Evolutionary conservation across 106 monocot species (phyloP), one percentile per base, ranked within the genome.

Genomic region (Apostasia ramifera): DNA sequence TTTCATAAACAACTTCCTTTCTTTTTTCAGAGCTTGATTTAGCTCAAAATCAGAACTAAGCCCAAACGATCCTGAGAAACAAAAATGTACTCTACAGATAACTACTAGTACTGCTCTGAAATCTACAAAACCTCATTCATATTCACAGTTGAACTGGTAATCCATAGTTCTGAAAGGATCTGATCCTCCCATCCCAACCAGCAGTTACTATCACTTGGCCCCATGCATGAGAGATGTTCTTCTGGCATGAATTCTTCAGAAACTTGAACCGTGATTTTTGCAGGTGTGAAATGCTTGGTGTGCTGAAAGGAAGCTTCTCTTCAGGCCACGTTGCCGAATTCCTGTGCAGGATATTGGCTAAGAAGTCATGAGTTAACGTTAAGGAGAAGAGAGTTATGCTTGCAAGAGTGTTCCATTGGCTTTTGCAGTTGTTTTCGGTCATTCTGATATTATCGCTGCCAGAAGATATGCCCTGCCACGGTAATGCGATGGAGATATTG

Each of bases 81-180:
- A 26, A 26, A 26, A 26, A 26, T 26, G 26, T 26, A 26, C 26
- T 26, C 26, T 26, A 26, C 26, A 26, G 26, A 26, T 26, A 26
- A 26, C 26, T 26, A 26, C 26, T 26, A 26, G 0, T 26, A 26
- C 26, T 26, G 26, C 26, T 26, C 26, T 26, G 26, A 26, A 59
- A 70, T n/a, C 26, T 10, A 70, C 70, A 47, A 10, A 8, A 1
- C 39, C 37, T 70, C 38, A 2, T 13, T 6, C 40, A 0, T 4
- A 14, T 4, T 81, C 77, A 86, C 63, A 70, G 59, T 65, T 71
- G 77, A 8, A 81, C 81, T 12, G 83, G 81, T 66, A 83, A 70
- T 53, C 88, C 83, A 59, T 75, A 88, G 65, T 84, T 84, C 14
- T 73, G 84, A 70, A 84, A 88, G 47, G 84, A 66, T 45, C 84